Evolutionary conservation across 768 basidiomycete genomes (phyloP).

Genomic region (Leccinum aurantiacum): DNA sequence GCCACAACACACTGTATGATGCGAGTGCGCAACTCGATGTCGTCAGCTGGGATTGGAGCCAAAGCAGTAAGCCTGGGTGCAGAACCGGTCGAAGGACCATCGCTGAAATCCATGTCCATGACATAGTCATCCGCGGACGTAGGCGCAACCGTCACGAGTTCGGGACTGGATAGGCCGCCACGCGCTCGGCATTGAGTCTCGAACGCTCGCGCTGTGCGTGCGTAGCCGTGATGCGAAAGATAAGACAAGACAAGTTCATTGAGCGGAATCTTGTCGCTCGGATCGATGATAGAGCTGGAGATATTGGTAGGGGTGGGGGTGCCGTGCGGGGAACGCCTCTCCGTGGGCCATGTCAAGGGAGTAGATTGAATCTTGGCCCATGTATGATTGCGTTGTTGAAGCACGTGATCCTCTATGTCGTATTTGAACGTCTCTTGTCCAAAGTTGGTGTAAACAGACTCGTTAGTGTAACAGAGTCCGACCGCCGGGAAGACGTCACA

Average conservation of each 20-base stretch:
- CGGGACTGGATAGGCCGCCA: slow-evolving; percentile 23
- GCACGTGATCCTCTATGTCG: slow-evolving; percentile 87
- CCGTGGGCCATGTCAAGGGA: slow-evolving; percentile 48
- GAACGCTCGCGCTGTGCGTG: slow-evolving; percentile 67
- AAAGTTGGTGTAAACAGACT: slow-evolving; percentile 84
- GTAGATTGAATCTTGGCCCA: slow-evolving; percentile 69
- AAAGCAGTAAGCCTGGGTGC: slow-evolving; percentile 14
- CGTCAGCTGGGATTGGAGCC: slow-evolving; percentile 38
- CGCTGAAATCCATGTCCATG: slow-evolving; percentile 47
- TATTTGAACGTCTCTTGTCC: slow-evolving; percentile 83
- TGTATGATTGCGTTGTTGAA: slow-evolving; percentile 60
- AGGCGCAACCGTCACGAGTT: slow-evolving; percentile 2
- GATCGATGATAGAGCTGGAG: slow-evolving; percentile 36
- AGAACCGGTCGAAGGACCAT: slow-evolving; percentile 13
- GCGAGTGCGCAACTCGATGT: slow-evolving; percentile 65
- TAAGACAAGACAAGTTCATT: slow-evolving; percentile 78
- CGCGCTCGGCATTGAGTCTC: slow-evolving; percentile 44
- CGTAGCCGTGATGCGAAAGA: slow-evolving; percentile 83
- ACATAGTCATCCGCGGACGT: slow-evolving; percentile 38
- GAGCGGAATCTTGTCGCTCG: slow-evolving; percentile 56
- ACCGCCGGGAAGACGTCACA: slow-evolving; percentile 81
- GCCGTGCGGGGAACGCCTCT: slow-evolving; percentile 11
- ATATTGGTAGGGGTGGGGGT: slow-evolving; percentile 4
- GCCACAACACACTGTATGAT: slow-evolving; percentile 67
- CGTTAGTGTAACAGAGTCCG: slow-evolving; percentile 78